A percentile compares a stretch with the other conserved stretches of the same genome.
Evolutionary conservation across 2,329 filamentous ascomycete species (phyloP).

Genomic region (Aspergillus candidus): DNA sequence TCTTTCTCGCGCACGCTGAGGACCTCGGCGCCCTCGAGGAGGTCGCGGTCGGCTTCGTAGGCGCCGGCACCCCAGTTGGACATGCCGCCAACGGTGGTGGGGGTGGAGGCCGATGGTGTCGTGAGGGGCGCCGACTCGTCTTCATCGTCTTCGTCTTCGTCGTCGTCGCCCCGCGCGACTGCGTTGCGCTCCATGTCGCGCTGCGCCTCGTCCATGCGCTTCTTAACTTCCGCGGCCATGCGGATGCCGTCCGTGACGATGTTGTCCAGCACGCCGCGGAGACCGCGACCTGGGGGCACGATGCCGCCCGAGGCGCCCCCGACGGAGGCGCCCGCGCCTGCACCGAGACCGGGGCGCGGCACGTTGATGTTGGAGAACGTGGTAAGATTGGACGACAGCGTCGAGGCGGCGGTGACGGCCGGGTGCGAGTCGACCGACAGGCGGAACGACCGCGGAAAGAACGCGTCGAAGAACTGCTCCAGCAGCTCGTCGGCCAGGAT

Average conservation of each 20-base stretch:
- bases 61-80: slow-evolving; percentile 37
- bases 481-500: slow-evolving; percentile 91
- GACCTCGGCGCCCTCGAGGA: slow-evolving; percentile 65
- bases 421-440: slow-evolving; percentile 61
- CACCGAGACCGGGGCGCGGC: slow-evolving; percentile 36
- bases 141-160: slow-evolving; percentile 65
- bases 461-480: slow-evolving; percentile 95
- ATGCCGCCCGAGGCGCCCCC: slow-evolving; percentile 53
- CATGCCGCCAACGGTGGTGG: slow-evolving; percentile 29
- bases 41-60: slow-evolving; percentile 53
- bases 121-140: slow-evolving; percentile 39
- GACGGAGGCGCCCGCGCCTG: slow-evolving; percentile 36
- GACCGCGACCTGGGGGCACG: slow-evolving; percentile 62
- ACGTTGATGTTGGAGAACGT: slow-evolving; percentile 70
- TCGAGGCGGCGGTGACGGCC: slow-evolving; percentile 39
- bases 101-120: slow-evolving; percentile 14
- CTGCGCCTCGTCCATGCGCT: slow-evolving; percentile 93
- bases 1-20: slow-evolving; percentile 48
- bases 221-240: slow-evolving; percentile 83
- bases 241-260: slow-evolving; percentile 97
- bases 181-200: slow-evolving; percentile 82
- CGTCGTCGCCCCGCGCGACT: slow-evolving; percentile 59
- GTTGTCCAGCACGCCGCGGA: slow-evolving; percentile 90
- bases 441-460: slow-evolving; percentile 88
- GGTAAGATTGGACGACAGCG: slow-evolving; percentile 65